Evolutionary conservation across 1,284 basidiomycete species (phyloP).

Genomic region (Acaromyces ingoldii): DNA sequence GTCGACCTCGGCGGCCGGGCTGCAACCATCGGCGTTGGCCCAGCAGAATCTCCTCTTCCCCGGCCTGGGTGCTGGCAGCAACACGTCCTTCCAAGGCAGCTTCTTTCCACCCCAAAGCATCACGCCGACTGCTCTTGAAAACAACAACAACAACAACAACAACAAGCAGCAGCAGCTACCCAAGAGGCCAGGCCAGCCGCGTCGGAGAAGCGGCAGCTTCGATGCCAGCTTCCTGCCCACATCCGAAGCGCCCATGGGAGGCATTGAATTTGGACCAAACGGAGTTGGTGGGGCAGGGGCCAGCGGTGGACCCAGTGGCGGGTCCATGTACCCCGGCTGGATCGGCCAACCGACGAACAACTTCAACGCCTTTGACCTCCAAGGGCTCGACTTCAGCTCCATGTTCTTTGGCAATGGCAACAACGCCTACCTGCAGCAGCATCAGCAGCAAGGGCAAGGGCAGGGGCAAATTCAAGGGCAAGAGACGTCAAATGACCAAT

Average conservation of each 20-base stretch:
- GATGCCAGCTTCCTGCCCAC: conserved; percentile 16
- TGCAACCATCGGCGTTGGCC: too few relatives aligned
- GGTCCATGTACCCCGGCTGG: too few relatives aligned
- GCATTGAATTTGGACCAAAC: too few relatives aligned
- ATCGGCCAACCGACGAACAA: conserved; percentile 5
- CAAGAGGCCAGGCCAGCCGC: conserved; percentile 15
- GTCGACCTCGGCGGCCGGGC: too few relatives aligned
- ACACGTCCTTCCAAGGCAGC: not conserved
- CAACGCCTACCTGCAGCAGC: conserved; percentile 11
- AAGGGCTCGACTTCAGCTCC: not conserved
- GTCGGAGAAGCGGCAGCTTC: conserved; percentile 26
- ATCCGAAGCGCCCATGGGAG: too few relatives aligned
- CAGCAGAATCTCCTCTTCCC: too few relatives aligned
- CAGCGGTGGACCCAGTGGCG: too few relatives aligned
- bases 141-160: too few relatives aligned
- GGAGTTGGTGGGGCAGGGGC: not conserved
- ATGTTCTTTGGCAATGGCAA: conserved; percentile 8
- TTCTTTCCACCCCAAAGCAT: conserved; percentile 10
- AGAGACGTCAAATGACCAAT: too few relatives aligned
- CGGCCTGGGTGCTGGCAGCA: too few relatives aligned
- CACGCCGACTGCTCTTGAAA: conserved; percentile 10
- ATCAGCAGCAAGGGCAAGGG: conserved; percentile 4
- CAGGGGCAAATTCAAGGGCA: too few relatives aligned
- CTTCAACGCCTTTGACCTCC: conserved; percentile 13
- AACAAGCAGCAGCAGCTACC: too few relatives aligned